Percentiles rank a stretch among this genome's conserved stretches.
Evolutionary conservation across 2,329 filamentous ascomycete species (phyloP).

Genomic region (Coleophoma cylindrospora): DNA sequence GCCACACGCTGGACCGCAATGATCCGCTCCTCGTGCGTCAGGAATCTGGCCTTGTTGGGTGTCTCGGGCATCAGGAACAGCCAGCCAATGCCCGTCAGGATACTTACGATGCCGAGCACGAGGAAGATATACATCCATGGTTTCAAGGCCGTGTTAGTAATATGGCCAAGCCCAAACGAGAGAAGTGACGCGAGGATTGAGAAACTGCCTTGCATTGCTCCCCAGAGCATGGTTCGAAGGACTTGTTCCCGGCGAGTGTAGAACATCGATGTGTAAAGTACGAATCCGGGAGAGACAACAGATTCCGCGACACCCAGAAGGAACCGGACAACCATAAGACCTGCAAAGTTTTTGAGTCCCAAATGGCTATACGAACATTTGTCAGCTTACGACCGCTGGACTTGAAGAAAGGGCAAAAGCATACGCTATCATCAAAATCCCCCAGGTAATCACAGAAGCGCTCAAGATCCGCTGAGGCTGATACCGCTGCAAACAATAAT

Average conservation of each 20-base stretch:
- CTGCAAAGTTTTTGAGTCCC: constrained; percentile 15
- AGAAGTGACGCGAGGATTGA: background rate
- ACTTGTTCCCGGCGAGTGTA: constrained; percentile 26
- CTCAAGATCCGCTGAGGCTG: background rate
- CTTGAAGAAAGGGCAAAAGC: background rate
- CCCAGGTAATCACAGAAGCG: background rate
- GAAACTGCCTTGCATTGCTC: background rate
- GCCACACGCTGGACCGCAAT: constrained; percentile 27
- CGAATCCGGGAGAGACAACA: constrained; percentile 27
- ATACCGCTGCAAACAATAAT: background rate
- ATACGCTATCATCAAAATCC: background rate
- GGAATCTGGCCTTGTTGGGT: constrained; percentile 67
- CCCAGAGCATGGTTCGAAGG: constrained; percentile 11
- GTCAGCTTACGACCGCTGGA: background rate
- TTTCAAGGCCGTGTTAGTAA: constrained; percentile 28
- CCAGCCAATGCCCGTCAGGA: constrained; percentile 35
- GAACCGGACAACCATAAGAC: constrained; percentile 20
- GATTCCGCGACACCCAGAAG: constrained; percentile 27
- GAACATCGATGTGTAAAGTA: constrained; percentile 28
- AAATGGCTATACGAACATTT: constrained; percentile 8
- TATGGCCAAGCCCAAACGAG: constrained; percentile 35
- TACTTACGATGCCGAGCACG: constrained; percentile 41
- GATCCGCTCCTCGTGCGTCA: constrained; percentile 48
- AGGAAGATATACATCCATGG: constrained; percentile 43
- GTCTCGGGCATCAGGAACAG: constrained; percentile 62